These are phyloP conservation scores for Zasmidium angulare DNA, from an alignment of 2,329 filamentous ascomycete genomes.

Conservation along the genomic window DNA sequence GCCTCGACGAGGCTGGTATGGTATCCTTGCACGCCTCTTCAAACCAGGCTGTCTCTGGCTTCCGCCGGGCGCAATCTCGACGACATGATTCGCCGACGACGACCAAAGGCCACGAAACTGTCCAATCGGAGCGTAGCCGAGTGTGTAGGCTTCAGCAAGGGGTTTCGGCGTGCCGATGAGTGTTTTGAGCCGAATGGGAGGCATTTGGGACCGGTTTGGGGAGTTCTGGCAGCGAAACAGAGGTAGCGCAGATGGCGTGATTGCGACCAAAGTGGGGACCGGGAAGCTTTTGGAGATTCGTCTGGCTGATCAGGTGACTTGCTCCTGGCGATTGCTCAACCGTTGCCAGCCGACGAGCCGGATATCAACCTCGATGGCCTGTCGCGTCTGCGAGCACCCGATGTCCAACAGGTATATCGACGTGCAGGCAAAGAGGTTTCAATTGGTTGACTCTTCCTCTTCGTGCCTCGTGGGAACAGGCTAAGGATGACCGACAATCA, in stretches of 20 bases:
- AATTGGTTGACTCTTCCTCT: too few relatives aligned
- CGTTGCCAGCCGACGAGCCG: not conserved
- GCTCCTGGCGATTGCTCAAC: not conserved
- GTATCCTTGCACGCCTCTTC: slow-evolving; percentile 3
- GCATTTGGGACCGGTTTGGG: slow-evolving; percentile 11
- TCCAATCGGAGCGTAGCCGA: slow-evolving; percentile 11
- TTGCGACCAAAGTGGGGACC: not conserved
- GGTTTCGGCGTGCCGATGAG: slow-evolving; percentile 18
- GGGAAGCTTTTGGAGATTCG: not conserved
- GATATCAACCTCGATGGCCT: not conserved
- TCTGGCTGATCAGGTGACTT: not conserved
- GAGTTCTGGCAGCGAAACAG: slow-evolving; percentile 2
- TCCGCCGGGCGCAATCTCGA: slow-evolving; percentile 21
- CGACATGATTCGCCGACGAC: slow-evolving; percentile 16
- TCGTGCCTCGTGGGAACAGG: too few relatives aligned
- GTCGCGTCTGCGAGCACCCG: not conserved
- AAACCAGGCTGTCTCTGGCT: slow-evolving; percentile 18
- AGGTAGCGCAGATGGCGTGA: slow-evolving; percentile 4
- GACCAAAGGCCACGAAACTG: slow-evolving; percentile 9
- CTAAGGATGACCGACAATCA: too few relatives aligned
- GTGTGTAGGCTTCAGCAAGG: slow-evolving; percentile 7
- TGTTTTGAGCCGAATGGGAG: slow-evolving; percentile 12
- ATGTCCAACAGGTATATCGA: not conserved
- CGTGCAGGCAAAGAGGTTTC: too few relatives aligned
- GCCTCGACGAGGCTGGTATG: slow-evolving; percentile 14